phyloP scores from a whole-genome alignment of 1,284 basidiomycete species.

The Apiotrichum veenhuisii region DNA sequence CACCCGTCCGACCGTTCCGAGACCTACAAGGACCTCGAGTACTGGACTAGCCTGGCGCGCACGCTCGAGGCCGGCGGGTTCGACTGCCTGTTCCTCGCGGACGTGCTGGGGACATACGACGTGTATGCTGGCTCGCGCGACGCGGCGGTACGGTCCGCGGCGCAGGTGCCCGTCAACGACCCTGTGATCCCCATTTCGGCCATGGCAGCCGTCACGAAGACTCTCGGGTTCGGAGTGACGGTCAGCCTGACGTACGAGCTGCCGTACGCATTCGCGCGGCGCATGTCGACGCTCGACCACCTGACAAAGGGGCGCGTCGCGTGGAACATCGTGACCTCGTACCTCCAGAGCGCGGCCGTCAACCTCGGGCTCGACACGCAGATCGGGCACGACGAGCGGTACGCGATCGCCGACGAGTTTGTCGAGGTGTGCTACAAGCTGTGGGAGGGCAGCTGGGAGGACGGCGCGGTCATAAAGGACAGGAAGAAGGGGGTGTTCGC shows the following conservation, averaged over 20 bases:
- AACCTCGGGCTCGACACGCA: constrained; percentile 30
- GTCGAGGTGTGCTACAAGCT: constrained; percentile 42
- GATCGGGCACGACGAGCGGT: constrained; percentile 26
- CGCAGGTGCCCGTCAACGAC: constrained; percentile 16
- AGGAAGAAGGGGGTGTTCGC: constrained; percentile 12
- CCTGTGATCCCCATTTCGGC: constrained; percentile 7
- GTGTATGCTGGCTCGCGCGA: constrained; percentile 13
- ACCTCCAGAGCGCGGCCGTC: constrained; percentile 40
- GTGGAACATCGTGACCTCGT: constrained; percentile 46
- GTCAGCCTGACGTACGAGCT: constrained; percentile 29
- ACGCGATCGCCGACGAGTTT: constrained; percentile 22
- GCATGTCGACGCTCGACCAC: constrained; percentile 46
- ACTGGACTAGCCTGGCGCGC: constrained; percentile 13
- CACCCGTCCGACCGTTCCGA: constrained; percentile 6
- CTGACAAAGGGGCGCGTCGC: constrained; percentile 48
- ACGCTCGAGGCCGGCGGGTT: constrained; percentile 13
- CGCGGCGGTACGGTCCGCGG: constrained; percentile 8
- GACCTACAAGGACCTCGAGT: constrained; percentile 17
- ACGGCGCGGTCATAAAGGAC: constrained; percentile 39
- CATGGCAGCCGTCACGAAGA: constrained; percentile 16
- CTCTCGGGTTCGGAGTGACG: constrained; percentile 19
- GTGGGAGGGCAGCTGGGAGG: constrained; percentile 45
- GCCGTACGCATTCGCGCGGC: constrained; percentile 43
- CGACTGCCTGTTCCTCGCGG: constrained; percentile 12
- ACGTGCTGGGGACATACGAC: constrained; percentile 16